Evolutionary conservation across 2,329 filamentous ascomycete species (phyloP).

Genomic region (Calonectria ilicicola): DNA sequence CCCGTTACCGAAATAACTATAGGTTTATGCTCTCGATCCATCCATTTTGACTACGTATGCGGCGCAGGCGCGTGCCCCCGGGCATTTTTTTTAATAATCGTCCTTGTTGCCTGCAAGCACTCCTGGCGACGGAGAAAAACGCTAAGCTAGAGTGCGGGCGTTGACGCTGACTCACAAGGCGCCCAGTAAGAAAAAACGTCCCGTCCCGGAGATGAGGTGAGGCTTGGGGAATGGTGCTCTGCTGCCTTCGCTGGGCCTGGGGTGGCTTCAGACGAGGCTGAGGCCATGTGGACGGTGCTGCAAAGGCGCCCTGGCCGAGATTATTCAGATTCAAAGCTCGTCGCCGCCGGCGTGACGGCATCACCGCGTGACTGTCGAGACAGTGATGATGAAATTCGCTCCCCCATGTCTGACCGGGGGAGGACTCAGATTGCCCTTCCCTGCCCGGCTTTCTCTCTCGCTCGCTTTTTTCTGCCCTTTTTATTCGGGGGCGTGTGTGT

Average conservation of each 20-base stretch:
- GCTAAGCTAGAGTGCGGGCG: background rate
- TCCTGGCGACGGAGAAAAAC: background rate
- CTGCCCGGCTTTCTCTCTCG: background rate
- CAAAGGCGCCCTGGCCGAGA: background rate
- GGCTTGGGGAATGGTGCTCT: background rate
- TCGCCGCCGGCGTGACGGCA: background rate
- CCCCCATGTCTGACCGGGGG: background rate
- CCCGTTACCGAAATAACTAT: background rate
- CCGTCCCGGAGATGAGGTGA: constrained; percentile 3
- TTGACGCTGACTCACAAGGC: background rate
- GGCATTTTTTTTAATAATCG: background rate
- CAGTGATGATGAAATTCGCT: background rate
- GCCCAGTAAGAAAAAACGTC: background rate
- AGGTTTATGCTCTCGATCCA: background rate
- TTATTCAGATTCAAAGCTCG: background rate
- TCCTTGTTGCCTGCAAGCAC: background rate
- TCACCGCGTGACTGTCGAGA: background rate
- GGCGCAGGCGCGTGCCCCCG: background rate
- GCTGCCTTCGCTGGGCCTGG: background rate
- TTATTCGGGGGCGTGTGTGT: background rate
- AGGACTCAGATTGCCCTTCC: background rate
- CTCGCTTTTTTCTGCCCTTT: background rate
- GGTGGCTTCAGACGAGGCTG: constrained; percentile 5
- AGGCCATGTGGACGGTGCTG: background rate
- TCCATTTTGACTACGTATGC: background rate